These are phyloP conservation scores for Lactifluus piperatus DNA, from an alignment of 768 basidiomycete species.

Conservation along the genomic window DNA sequence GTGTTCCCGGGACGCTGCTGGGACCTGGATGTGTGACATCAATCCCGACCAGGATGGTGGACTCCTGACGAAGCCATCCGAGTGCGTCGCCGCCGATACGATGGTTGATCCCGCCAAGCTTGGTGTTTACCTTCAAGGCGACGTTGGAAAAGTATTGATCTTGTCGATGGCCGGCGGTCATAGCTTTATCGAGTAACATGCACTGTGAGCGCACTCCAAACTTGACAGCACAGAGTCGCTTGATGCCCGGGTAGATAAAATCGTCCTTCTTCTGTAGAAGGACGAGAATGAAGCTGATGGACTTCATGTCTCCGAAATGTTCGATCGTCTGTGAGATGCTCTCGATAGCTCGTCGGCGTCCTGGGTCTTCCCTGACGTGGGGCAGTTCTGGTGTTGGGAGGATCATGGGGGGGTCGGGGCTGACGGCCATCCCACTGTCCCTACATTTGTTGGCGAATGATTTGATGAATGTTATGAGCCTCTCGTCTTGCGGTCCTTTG, in stretches of 20 bases:
- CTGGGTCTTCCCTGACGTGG: slow-evolving; percentile 30
- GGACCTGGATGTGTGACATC: slow-evolving; percentile 79
- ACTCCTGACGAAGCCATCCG: slow-evolving; percentile 54
- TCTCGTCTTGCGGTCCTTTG: slow-evolving; percentile 34
- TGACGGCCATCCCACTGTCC: slow-evolving; percentile 49
- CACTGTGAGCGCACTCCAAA: slow-evolving; percentile 72
- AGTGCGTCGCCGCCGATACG: slow-evolving; percentile 45
- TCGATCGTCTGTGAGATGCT: slow-evolving; percentile 30
- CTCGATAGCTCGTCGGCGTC: slow-evolving; percentile 37
- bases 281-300: slow-evolving; percentile 62
- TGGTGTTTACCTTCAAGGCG: slow-evolving; percentile 74
- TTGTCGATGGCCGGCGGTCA: slow-evolving; percentile 47
- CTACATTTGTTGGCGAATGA: slow-evolving; percentile 49
- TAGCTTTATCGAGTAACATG: slow-evolving; percentile 56
- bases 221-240: slow-evolving; percentile 64
- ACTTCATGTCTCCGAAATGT: slow-evolving; percentile 21
- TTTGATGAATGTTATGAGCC: slow-evolving; percentile 36
- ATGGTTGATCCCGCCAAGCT: slow-evolving; percentile 78
- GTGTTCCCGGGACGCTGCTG: slow-evolving; percentile 56
- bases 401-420: slow-evolving; percentile 29
- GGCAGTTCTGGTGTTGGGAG: slow-evolving; percentile 27
- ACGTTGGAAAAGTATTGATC: slow-evolving; percentile 81
- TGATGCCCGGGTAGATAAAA: slow-evolving; percentile 73
- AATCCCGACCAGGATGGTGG: slow-evolving; percentile 80
- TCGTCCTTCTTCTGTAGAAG: slow-evolving; percentile 61